These are phyloP conservation scores for Coemansia sp. DNA, from an alignment of 192 early-diverging fungal genomes.

Conservation along the genomic window DNA sequence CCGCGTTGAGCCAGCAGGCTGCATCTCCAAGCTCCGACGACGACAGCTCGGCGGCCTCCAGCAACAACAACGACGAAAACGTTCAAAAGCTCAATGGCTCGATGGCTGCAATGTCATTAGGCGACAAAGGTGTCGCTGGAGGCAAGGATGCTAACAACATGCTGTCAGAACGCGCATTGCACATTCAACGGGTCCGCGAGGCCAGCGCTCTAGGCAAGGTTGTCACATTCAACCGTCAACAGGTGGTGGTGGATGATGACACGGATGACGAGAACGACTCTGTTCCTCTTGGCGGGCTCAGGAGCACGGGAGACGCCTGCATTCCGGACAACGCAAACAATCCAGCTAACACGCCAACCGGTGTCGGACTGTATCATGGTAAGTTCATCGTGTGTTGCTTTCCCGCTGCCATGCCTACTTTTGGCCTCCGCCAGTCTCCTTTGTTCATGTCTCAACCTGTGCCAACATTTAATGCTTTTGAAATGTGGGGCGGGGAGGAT, in stretches of 20 bases:
- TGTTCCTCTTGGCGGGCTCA: slow-evolving; percentile 41
- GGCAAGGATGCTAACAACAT: slow-evolving; percentile 1
- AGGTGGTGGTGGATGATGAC: neutral
- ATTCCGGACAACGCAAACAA: neutral
- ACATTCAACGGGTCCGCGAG: slow-evolving; percentile 47
- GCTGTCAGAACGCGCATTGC: slow-evolving; percentile 32
- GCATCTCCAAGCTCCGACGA: slow-evolving; percentile 30
- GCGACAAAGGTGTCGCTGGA: neutral
- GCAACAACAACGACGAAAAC: slow-evolving; percentile 33
- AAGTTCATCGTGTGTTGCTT: neutral
- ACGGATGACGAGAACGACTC: slow-evolving; percentile 33
- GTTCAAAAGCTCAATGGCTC: slow-evolving; percentile 28
- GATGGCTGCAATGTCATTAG: slow-evolving; percentile 38
- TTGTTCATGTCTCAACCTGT: no score
- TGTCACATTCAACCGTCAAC: slow-evolving; percentile 13
- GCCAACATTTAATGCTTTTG: neutral
- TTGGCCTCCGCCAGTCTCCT: no score
- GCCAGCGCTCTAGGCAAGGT: slow-evolving; percentile 41
- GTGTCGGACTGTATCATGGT: slow-evolving; percentile 6
- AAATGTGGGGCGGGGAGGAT: neutral
- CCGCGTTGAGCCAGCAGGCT: slow-evolving; percentile 1
- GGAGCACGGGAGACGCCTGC: slow-evolving; percentile 5
- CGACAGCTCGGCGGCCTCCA: slow-evolving; percentile 20
- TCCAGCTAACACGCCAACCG: neutral
- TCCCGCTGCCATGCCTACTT: neutral